phyloP scores from a whole-genome alignment of 129 eudicot genomes.

The Helianthus annuus region DNA sequence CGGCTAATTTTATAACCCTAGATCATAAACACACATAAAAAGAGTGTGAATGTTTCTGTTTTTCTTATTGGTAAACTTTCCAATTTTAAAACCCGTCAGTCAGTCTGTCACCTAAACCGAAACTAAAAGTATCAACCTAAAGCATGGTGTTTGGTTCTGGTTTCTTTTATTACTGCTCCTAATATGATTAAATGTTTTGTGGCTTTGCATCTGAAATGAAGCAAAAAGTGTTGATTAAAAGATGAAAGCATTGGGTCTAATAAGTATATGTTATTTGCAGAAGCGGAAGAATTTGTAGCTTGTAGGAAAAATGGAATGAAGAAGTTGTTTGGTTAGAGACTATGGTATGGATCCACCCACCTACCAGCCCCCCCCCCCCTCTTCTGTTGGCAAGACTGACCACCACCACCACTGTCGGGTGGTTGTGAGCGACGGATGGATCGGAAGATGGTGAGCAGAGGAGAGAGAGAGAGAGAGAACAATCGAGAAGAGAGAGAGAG shows the following conservation, averaged over 20 bases:
- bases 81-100: not conserved
- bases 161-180: not conserved
- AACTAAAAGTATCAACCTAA: not conserved
- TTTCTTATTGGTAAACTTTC: not conserved
- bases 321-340: conserved; percentile 5
- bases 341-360: not conserved
- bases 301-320: conserved; percentile 34
- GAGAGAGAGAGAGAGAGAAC: too few species aligned
- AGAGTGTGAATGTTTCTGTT: not conserved
- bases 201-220: not conserved
- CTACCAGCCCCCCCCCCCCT: too few species aligned
- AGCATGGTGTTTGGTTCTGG: not conserved
- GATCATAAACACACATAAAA: not conserved
- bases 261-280: conserved; percentile 20
- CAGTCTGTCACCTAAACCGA: not conserved
- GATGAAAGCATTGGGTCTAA: not conserved
- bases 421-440: too few species aligned
- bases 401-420: too few species aligned
- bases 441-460: too few species aligned
- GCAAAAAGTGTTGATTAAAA: not conserved
- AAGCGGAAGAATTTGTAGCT: conserved; percentile 22
- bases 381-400: too few species aligned
- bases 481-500: too few species aligned
- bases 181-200: not conserved
- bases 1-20: not conserved